Evolutionary conservation across 345 rosid genomes (phyloP).

Genomic region (Alliaria petiolata): DNA sequence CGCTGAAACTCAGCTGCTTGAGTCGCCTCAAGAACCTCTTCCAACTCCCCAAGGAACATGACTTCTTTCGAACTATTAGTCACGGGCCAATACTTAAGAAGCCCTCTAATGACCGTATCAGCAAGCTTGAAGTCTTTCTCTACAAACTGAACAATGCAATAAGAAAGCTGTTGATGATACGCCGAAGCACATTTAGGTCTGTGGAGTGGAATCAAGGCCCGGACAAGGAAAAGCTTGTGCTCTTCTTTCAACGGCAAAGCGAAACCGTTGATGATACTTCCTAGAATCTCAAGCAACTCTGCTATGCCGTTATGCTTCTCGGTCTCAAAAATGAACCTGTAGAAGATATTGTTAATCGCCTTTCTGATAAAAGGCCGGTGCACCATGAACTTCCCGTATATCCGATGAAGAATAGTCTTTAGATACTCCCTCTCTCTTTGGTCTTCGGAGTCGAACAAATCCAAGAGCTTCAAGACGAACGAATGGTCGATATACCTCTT

Average conservation of each 20-base stretch:
- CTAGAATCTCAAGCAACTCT: constrained; percentile 76
- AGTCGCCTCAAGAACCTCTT: constrained; percentile 78
- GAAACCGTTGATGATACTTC: constrained; percentile 77
- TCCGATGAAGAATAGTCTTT: constrained; percentile 58
- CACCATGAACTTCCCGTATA: constrained; percentile 71
- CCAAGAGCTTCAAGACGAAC: constrained; percentile 55
- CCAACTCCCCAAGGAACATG: constrained; percentile 81
- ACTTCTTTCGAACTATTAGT: constrained; percentile 80
- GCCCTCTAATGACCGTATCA: constrained; percentile 69
- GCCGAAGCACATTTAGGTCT: constrained; percentile 60
- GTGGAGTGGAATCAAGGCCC: constrained; percentile 80
- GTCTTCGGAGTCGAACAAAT: constrained; percentile 66
- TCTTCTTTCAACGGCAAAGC: constrained; percentile 87
- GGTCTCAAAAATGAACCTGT: constrained; percentile 62
- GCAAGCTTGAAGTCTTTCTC: constrained; percentile 83
- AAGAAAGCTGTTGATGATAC: constrained; percentile 77
- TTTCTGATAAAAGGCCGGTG: constrained; percentile 65
- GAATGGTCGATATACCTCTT: constrained; percentile 63
- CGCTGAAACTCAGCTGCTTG: constrained; percentile 81
- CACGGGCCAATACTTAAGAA: constrained; percentile 71
- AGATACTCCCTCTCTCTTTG: constrained; percentile 69
- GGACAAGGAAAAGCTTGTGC: constrained; percentile 70
- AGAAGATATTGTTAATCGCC: constrained; percentile 68
- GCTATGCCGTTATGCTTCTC: constrained; percentile 71
- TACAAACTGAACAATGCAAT: constrained; percentile 75